phyloP scores from a whole-genome alignment of 2,329 filamentous ascomycete species.

The Drechslera avenae region DNA sequence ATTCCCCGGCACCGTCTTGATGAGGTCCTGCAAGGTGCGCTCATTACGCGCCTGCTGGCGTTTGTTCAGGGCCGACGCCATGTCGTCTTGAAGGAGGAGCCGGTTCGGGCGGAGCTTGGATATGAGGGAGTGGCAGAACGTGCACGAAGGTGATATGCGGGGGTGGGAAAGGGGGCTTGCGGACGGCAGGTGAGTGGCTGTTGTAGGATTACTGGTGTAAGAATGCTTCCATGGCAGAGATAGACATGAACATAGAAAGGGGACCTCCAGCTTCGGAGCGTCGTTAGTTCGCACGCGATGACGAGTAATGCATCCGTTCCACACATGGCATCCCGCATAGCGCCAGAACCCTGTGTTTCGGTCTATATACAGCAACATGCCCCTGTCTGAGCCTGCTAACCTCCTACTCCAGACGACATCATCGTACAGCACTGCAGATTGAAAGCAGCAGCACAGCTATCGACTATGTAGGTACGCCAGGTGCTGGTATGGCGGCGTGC shows the following conservation, averaged over 20 bases:
- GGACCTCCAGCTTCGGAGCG: slow-evolving; percentile 14
- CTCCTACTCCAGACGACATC: slow-evolving; percentile 3
- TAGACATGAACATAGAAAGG: slow-evolving; percentile 21
- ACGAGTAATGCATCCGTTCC: slow-evolving; percentile 29
- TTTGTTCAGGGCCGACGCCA: slow-evolving; percentile 83
- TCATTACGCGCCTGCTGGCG: slow-evolving; percentile 98
- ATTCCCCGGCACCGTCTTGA: slow-evolving; percentile 84
- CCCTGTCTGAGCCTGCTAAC: slow-evolving; percentile 17
- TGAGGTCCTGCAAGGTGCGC: slow-evolving; percentile 84
- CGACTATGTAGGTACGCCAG: not conserved
- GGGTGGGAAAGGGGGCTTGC: slow-evolving; percentile 15
- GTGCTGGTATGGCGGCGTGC: not conserved
- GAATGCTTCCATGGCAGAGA: slow-evolving; percentile 23
- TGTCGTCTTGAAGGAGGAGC: slow-evolving; percentile 46
- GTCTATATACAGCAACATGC: slow-evolving; percentile 17
- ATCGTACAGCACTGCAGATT: not conserved
- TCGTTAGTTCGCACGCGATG: slow-evolving; percentile 23
- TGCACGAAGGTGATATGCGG: slow-evolving; percentile 25
- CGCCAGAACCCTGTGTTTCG: slow-evolving; percentile 23
- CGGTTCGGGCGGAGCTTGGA: slow-evolving; percentile 24
- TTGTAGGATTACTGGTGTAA: slow-evolving; percentile 11
- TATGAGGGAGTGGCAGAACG: slow-evolving; percentile 27
- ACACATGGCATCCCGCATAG: slow-evolving; percentile 28
- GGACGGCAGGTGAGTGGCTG: slow-evolving; percentile 18
- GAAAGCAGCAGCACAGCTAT: not conserved